Evolutionary conservation across 345 rosid species (phyloP), one percentile per base, ranked within the genome.

Genomic region (Camelina sativa): DNA sequence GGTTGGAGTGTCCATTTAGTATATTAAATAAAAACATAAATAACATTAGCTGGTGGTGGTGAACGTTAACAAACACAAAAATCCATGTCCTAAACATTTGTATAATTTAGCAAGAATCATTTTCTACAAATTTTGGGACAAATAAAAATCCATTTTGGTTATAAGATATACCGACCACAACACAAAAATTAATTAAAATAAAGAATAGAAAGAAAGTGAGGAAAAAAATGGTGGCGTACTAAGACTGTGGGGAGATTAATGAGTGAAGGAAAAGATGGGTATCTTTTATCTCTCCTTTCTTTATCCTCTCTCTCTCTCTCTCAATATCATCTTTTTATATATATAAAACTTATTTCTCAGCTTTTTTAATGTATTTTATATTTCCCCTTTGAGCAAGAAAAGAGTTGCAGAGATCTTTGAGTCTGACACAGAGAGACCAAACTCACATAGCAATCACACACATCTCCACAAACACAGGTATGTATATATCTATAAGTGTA

Each of bases 331-430:
- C 41, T 38, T 37, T 68, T n/a, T 23, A 30, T 30, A 17, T 55
- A 28, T 71, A 71, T 32, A 59, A 40, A 40, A 44, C 47, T 35
- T 63, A 80, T 61, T 68, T 74, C 71, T 74, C 54, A 62, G 74
- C 64, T 40, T 73, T 71, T 71, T 40, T 37, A 40, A 54, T 69
- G 65, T 78, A 67, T 81, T 58, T 78, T 78, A 66, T 78, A 78
- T 78, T 80, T 40, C 69, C 79, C 74, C 82, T 83, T 82, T 79
- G 78, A 69, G 83, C 72, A 30, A 58, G 75, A 70, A 78, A 78
- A 72, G 71, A 82, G 85, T 84, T 82, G 94, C 92, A 87, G 88
- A 88, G 87, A 83, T 73, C 71, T 72, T 72, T 55, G 76, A 75
- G 83, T 81, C 88, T 86, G 90, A 87, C 91, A 89, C 81, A 79